A percentile compares a stretch with the other conserved stretches of the same genome.
Evolutionary conservation across 257 asterid species (phyloP).

Genomic region (Solanum peruvianum): DNA sequence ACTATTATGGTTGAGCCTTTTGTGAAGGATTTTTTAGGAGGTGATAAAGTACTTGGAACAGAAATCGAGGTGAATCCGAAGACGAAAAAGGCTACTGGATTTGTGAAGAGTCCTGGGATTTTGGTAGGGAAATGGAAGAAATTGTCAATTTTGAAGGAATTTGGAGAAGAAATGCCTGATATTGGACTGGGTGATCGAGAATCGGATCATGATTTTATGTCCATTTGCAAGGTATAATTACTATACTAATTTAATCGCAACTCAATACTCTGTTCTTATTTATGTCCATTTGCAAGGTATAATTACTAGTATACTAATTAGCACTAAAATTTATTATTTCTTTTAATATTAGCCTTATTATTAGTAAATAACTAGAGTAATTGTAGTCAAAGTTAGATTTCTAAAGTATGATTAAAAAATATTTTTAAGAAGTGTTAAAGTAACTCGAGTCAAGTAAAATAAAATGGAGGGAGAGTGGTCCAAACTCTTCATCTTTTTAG

Average conservation of each 20-base stretch:
- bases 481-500: not conserved
- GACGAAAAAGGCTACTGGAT: slow-evolving; percentile 88
- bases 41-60: slow-evolving; percentile 87
- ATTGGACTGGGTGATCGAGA: slow-evolving; percentile 83
- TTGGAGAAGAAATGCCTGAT: slow-evolving; percentile 74
- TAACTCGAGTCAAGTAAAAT: too few relatives aligned
- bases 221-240: slow-evolving; percentile 79
- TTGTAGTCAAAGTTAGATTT: not conserved
- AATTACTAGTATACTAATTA: too few relatives aligned
- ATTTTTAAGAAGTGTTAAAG: not conserved
- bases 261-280: not conserved
- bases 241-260: not conserved
- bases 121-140: slow-evolving; percentile 88
- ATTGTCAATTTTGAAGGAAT: slow-evolving; percentile 60
- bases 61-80: slow-evolving; percentile 89
- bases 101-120: slow-evolving; percentile 73
- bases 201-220: slow-evolving; percentile 96
- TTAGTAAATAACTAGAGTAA: not conserved
- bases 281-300: not conserved
- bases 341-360: not conserved
- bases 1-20: slow-evolving; percentile 94
- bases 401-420: too few relatives aligned
- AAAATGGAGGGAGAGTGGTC: not conserved
- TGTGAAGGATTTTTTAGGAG: slow-evolving; percentile 79
- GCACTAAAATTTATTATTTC: too few relatives aligned